Evolutionary conservation across 139 green algal species (phyloP), one percentile per base, ranked within the genome.

Genomic region (Chara braunii): DNA sequence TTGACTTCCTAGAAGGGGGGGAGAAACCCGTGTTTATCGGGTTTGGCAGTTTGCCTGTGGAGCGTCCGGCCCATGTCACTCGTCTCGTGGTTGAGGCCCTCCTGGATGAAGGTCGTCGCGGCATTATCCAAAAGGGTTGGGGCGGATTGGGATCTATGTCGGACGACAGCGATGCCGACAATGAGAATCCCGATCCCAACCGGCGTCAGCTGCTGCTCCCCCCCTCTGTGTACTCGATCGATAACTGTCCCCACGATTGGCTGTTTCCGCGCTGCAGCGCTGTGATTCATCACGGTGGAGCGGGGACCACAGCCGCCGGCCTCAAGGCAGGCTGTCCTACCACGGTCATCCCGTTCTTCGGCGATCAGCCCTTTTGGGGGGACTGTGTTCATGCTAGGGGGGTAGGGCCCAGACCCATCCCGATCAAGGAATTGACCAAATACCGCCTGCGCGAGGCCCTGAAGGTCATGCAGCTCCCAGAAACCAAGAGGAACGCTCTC

Each of bases 281-380:
- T 9, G 80, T 86, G 1, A 51, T 92, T 29, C 86, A 92, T 64
- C 86, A 92, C 31, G 86, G 86, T 1, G 86, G 86, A 0, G 85
- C 86, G n/a, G 85, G 85, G 37, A 90, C 83, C 36, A 85, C 78
- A 3, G 81, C 80, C 1, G 77, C 80, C 0, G 75, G 74, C 1
- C 65, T 88, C 28, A 64, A 76, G 29, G 78, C 80, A 1, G 83
- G 78, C 30, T 24, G 23, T 11, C 84, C 84, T 23, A 88, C 81
- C 7, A 81, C 85, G 28, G 24, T 76, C 8, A 48, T 82, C 2
- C 78, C 78, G 3, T 87, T 85, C 60, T 90, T 90, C 42, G 83
- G 85, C 2, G 84, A 89, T 67, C 84, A 89, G 31, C 74, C 75
- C 37, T 87, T 89, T 59, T 89, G 84, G 83, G 79, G 71, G 7